Base-by-base conservation (phyloP, 2,329 filamentous ascomycete species). In the Fusarium phyllophilum region DNA sequence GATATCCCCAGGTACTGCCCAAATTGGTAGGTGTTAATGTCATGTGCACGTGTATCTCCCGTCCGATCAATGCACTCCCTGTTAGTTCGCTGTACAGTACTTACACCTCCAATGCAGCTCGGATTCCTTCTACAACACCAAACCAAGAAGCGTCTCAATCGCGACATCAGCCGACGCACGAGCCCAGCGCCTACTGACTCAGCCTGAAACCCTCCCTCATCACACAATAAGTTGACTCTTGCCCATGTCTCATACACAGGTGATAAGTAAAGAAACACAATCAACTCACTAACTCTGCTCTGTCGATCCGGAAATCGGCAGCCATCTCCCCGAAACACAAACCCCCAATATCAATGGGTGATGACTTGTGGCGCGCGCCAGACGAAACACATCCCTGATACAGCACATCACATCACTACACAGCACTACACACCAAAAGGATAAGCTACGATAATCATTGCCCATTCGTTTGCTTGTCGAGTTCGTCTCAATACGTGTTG, bases 351-450 rank as follows among this genome's bases (percentile, higher is more conserved):
- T 48, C 38, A n/a, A 38, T 64, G 33, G 24, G 54, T 51, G 42
- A 58, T 49, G 44, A 49, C 41, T 62, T 74, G 61, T 73, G 70
- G 76, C 75, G 76, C 76, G 76, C 76, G 76, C 76, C 73, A 77
- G 68, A 76, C 72, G 73, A 78, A 78, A 78, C 76, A 66, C 42
- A 73, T 73, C 73, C 74, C 66, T 59, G 70, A 38, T 42, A 34
- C 48, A 49, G 31, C 41, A 67, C 62, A 54, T 26, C 65, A 52
- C 48, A 34, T 14, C 48, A 52, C 48, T 33, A 29, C 56, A 31
- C 45, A 31, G 9, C 41, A 42, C 41, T 17, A 26, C 57, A 62
- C 66, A 68, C 48, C 63, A 48, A 51, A 55, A 55, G 48, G 64
- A 48, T 68, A 46, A 38, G 36, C 46, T 62, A 63, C 38, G 49